A percentile compares a stretch with the other conserved stretches of the same genome.
These are phyloP conservation scores for Schizosaccharomyces pombe DNA, from an alignment of 805 yeast species.

Conservation along the genomic window ASM294v3 CU329670.1:3206001-3206500, in stretches of 20 bases:
- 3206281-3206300: slow-evolving; percentile 63
- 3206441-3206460: slow-evolving; percentile 94
- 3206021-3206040: no score
- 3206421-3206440: slow-evolving; percentile 94
- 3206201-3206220: slow-evolving; percentile 80
- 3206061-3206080: not conserved
- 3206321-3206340: slow-evolving; percentile 61
- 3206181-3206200: slow-evolving; percentile 63
- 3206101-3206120: slow-evolving; percentile 65
- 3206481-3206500: slow-evolving; percentile 21
- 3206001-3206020: no score
- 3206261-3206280: slow-evolving; percentile 52
- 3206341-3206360: slow-evolving; percentile 83
- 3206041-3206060: not conserved
- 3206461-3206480: slow-evolving; percentile 98
- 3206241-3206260: slow-evolving; percentile 24
- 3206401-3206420: slow-evolving; percentile 96
- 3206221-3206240: slow-evolving; percentile 67
- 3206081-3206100: not conserved
- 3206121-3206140: slow-evolving; percentile 72
- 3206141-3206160: slow-evolving; percentile 55
- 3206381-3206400: slow-evolving; percentile 49
- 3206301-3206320: slow-evolving; percentile 81
- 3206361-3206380: slow-evolving; percentile 70
- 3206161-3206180: slow-evolving; percentile 49